Conservation (phyloP, 192 early-diverging fungal genomes). For the Kappamyces sp. region DNA sequence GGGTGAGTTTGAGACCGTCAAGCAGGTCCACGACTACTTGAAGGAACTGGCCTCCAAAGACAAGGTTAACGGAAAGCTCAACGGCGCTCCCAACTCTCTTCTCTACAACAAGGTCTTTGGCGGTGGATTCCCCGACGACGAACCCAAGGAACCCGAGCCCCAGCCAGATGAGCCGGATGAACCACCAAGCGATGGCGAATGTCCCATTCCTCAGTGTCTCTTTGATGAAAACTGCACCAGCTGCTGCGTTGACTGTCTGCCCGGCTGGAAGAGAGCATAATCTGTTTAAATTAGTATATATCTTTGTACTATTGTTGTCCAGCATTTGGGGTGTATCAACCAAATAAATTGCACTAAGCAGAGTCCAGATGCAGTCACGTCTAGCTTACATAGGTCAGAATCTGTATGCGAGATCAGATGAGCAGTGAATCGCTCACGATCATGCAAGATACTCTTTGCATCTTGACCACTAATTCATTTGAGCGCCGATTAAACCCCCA, state of each 20-base stretch:
- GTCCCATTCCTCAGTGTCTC: conserved; percentile 43
- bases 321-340: no score
- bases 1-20: conserved; percentile 31
- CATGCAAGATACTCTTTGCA: no score
- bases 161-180: conserved; percentile 24
- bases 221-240: conserved; percentile 35
- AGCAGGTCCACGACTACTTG: conserved; percentile 37
- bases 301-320: no score
- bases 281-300: no score
- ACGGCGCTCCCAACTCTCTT: conserved; percentile 36
- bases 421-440: no score
- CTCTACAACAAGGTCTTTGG: conserved; percentile 37
- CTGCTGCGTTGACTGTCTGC: conserved; percentile 28
- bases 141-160: conserved; percentile 31
- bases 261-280: background rate
- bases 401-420: no score
- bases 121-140: conserved; percentile 30
- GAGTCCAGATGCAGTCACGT: no score
- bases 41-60: conserved; percentile 31
- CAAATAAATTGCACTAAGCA: no score
- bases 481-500: no score
- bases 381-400: no score
- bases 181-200: conserved; percentile 36
- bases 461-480: no score
- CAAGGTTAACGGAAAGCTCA: conserved; percentile 25